phyloP scores from a whole-genome alignment of 768 basidiomycete genomes.

The Tulasnella calospora region DNA sequence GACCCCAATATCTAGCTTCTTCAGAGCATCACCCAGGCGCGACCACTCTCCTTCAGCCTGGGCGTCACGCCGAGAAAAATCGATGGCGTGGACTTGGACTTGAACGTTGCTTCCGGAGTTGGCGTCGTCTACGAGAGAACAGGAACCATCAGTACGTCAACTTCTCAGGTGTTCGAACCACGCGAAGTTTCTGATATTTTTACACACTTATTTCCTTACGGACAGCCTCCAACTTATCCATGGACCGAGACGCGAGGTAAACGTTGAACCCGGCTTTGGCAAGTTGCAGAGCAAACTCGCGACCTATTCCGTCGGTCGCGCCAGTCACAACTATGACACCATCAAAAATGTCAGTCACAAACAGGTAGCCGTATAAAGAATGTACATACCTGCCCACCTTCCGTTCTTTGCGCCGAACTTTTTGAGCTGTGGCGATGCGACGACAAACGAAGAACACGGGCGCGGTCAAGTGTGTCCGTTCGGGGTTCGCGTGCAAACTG shows the following conservation, averaged over 20 bases:
- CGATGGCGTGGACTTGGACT: slow-evolving; percentile 63
- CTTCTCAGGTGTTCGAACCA: background rate
- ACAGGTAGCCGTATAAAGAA: background rate
- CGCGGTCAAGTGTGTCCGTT: too few species aligned
- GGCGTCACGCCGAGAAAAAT: slow-evolving; percentile 60
- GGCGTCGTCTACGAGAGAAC: slow-evolving; percentile 17
- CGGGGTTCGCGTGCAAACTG: too few species aligned
- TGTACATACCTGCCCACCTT: slow-evolving; percentile 20
- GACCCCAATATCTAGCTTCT: slow-evolving; percentile 64
- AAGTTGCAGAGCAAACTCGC: slow-evolving; percentile 86
- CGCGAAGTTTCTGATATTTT: background rate
- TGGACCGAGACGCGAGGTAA: slow-evolving; percentile 73
- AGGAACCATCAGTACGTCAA: slow-evolving; percentile 32
- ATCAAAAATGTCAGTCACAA: slow-evolving; percentile 53
- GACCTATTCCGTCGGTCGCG: slow-evolving; percentile 92
- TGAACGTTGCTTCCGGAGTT: slow-evolving; percentile 45
- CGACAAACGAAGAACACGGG: background rate
- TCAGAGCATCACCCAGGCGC: slow-evolving; percentile 46
- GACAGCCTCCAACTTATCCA: slow-evolving; percentile 54
- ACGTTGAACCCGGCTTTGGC: slow-evolving; percentile 85
- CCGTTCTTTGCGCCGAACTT: too few species aligned
- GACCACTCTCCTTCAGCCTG: slow-evolving; percentile 44
- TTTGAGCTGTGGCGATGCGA: slow-evolving; percentile 44
- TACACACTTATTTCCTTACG: slow-evolving; percentile 70
- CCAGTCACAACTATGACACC: slow-evolving; percentile 73